phyloP scores from a whole-genome alignment of 345 rosid species.

The Gossypium australe region DNA sequence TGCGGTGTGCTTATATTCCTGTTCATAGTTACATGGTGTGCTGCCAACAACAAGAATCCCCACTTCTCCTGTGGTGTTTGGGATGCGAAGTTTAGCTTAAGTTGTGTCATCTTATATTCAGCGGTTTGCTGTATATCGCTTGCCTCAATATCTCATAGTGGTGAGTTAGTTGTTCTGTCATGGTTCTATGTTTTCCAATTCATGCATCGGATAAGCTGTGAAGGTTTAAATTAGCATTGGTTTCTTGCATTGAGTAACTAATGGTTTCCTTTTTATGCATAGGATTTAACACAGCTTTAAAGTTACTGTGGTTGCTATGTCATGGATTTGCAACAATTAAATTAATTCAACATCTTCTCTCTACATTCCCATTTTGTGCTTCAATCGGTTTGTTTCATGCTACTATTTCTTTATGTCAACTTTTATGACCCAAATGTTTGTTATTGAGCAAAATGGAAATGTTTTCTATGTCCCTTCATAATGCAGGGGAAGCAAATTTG shows the following conservation, averaged over 20 bases:
- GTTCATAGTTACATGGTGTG: conserved; percentile 27
- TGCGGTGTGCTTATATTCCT: conserved; percentile 64
- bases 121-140: conserved; percentile 49
- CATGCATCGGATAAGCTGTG: neutral
- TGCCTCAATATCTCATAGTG: conserved; percentile 45
- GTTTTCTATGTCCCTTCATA: neutral
- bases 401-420: conserved; percentile 4
- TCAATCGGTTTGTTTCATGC: conserved; percentile 62
- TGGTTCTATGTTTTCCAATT: neutral
- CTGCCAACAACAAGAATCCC: conserved; percentile 16
- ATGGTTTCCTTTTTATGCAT: conserved; percentile 14
- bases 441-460: neutral
- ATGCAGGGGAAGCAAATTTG: conserved; percentile 79
- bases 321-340: conserved; percentile 74
- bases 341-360: conserved; percentile 62
- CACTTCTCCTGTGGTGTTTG: conserved; percentile 27
- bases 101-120: conserved; percentile 41
- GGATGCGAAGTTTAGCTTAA: conserved; percentile 41
- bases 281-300: conserved; percentile 54
- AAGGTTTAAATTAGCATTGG: neutral
- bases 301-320: conserved; percentile 58
- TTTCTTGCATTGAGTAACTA: neutral
- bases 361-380: conserved; percentile 72
- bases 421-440: neutral
- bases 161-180: conserved; percentile 24